Evolutionary conservation across 257 asterid species (phyloP), one percentile per base, ranked within the genome.

Genomic region (Scutellaria minor): DNA sequence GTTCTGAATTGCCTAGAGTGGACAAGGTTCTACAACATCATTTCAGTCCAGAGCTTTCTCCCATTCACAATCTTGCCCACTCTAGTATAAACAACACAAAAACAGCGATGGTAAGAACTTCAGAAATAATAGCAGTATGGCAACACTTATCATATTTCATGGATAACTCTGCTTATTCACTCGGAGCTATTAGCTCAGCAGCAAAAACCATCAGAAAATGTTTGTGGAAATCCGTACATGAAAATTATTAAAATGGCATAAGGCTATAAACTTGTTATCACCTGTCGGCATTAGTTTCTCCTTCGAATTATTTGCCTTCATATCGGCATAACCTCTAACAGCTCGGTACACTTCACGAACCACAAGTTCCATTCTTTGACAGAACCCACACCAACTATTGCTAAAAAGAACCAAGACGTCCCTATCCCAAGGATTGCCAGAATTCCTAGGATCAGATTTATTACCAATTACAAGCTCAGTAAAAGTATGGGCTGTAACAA

Each of bases 321-420:
- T 78, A 56, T 78, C 52, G 53, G 83, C 82, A 80, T 83, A 86
- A 40, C 82, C 83, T 74, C 83, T 83, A 77, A 89, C 82, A 63
- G 93, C 90, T 69, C 89, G 88, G 77, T 84, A 81, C 64, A 87
- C 96, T 88, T 94, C 99, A 75, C 97, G 99, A 75, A 94, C 95
- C 74, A 91, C 85, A 74, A 88, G 80, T 85, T 94, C 97, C 96
- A 87, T 88, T 85, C 97, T 87, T 82, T 87, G 97, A 83, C 99
- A 94, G 87, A 94, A 91, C 27, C 97, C 97, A 84, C 99, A 94
- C 97, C 97, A 94, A 82, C 74, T 81, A 64, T 81, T 88, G 84
- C 89, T 89, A 62, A 94, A 91, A 75, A 94, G 95, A 78, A 94
- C 95, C 79, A 94, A 75, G 54, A 85, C 87, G 74, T 89, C 84